Evolutionary conservation across 306 rosid species (phyloP).

Genomic region (Ormosia semicastrata): DNA sequence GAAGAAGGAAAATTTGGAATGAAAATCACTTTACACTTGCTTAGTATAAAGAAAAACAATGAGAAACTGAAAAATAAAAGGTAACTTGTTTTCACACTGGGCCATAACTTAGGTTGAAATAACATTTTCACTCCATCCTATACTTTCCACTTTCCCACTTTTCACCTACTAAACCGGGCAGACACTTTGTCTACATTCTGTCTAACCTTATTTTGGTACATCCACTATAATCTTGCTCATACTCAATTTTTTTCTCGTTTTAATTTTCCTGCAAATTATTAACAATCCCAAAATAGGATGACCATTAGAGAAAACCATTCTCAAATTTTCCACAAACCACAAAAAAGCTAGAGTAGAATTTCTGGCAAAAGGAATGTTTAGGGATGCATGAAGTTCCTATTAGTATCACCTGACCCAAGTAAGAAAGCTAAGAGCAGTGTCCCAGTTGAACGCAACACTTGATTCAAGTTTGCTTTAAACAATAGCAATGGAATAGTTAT

Average conservation of each 20-base stretch:
- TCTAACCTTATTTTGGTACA: not conserved
- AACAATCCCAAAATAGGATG: not conserved
- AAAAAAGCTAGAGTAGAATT: not conserved
- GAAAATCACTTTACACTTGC: not conserved
- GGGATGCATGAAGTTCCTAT: not conserved
- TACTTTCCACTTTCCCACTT: not conserved
- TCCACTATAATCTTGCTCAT: not conserved
- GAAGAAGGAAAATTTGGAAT: not conserved
- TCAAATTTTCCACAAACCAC: not conserved
- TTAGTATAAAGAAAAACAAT: not conserved
- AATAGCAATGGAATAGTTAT: constrained; percentile 58
- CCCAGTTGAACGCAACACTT: constrained; percentile 56
- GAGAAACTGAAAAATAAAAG: not conserved
- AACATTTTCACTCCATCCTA: no score
- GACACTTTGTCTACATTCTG: not conserved
- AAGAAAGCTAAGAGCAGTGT: constrained; percentile 55
- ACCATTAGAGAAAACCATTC: not conserved
- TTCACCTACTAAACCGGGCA: not conserved
- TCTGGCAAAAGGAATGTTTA: not conserved
- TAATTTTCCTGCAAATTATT: not conserved
- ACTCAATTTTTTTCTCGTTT: not conserved
- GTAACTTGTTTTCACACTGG: not conserved
- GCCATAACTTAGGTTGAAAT: not conserved
- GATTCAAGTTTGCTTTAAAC: constrained; percentile 58
- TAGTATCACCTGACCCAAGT: constrained; percentile 58